A percentile compares a stretch with the other conserved stretches of the same genome.
Evolutionary conservation across 1,284 basidiomycete genomes (phyloP).

Genomic region (Takashimella koratensis): DNA sequence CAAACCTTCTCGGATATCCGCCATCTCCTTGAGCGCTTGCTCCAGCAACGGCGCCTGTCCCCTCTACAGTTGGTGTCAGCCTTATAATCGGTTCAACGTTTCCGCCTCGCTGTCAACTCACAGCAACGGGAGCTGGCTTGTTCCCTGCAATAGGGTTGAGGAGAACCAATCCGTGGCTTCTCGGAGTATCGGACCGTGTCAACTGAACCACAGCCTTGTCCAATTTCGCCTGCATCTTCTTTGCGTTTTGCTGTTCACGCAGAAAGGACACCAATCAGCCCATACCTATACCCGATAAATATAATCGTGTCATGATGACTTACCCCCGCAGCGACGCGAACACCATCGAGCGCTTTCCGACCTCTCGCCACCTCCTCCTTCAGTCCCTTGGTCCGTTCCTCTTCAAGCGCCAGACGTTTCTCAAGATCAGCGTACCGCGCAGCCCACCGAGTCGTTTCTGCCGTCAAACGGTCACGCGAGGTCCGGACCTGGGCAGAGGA

Average conservation of each 20-base stretch:
- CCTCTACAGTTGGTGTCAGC: conserved; percentile 8
- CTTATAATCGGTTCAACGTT: neutral
- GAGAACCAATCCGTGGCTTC: conserved; percentile 34
- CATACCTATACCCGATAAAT: too few species aligned
- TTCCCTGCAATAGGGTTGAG: conserved; percentile 42
- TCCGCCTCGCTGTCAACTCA: conserved; percentile 8
- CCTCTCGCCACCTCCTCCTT: conserved; percentile 37
- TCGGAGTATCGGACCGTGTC: conserved; percentile 51
- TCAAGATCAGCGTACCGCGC: conserved; percentile 57
- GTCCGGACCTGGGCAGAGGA: conserved; percentile 49
- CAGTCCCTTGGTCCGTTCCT: conserved; percentile 59
- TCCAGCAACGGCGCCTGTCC: conserved; percentile 59
- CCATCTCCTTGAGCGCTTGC: conserved; percentile 67
- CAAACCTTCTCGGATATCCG: conserved; percentile 62
- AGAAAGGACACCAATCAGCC: neutral
- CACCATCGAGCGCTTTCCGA: conserved; percentile 42
- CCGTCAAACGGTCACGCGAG: conserved; percentile 46
- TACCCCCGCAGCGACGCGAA: conserved; percentile 45
- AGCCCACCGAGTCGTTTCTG: conserved; percentile 59
- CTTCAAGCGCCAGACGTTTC: conserved; percentile 51
- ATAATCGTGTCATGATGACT: conserved; percentile 12
- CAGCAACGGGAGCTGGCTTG: conserved; percentile 26
- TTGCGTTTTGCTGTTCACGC: conserved; percentile 59
- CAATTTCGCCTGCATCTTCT: conserved; percentile 69
- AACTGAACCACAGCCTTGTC: conserved; percentile 74